Base-by-base conservation (phyloP, 257 asterid species). In the Solanum lycopersicoides region DNA sequence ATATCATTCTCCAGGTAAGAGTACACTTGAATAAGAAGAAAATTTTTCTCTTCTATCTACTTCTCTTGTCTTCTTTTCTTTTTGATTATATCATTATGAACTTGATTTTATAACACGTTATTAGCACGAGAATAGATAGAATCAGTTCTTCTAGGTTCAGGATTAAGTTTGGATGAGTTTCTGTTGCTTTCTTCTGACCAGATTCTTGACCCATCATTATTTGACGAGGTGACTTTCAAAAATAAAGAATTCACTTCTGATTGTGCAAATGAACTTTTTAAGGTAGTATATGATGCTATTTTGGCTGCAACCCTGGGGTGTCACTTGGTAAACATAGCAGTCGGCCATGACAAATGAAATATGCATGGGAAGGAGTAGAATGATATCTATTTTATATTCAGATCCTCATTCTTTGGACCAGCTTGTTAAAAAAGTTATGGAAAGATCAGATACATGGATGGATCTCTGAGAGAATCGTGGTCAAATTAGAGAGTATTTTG, bases 121-220 rank as follows among this genome's bases (percentile, higher is more conserved):
- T 28, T 28, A 28, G 30, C 30, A 28, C 30, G 30, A 28, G 99
- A 97, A 87, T 97, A 97, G 18, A 97, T 97, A 53, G 99, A 97
- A 92, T 99, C 99, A 3, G 98, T 97, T 75, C 88, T 97, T 87
- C 93, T 97, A n/a, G 99, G 99, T 72, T 96, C 99, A 8, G 99
- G 96, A 44, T 89, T 97, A 90, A 92, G 92, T 92, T 96, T 98
- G 99, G 97, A 96, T 53, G 99, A 97, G 23, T 96, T 93, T 90
- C 92, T 92, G 13, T 16, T 86, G 32, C 91, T 95, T 89, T 93
- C 96, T 14, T 87, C 87, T 25, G 85, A 87, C 30, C 92, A 94
- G 82, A 91, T 97, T 88, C 99, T 97, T 3, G 99, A 95, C 88
- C 88, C 93, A 1, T 88, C 94, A 5, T 88, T 96, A 89, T 96